Conservation (phyloP, 352 stramenopile genomes). For the Phytopythium kandeliae region DNA sequence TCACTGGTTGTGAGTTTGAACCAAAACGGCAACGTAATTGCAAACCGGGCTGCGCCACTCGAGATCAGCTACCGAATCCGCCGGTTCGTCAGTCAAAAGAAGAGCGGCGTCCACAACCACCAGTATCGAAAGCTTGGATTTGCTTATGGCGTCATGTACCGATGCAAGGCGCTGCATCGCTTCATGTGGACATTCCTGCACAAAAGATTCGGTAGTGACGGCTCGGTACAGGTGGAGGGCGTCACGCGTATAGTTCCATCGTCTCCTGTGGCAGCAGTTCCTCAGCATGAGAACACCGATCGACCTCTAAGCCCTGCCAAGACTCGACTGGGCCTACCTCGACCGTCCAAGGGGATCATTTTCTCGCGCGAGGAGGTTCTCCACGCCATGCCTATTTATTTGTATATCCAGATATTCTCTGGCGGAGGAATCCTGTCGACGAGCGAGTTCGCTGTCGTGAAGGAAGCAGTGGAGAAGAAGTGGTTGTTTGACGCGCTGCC, state of each 20-base stretch:
- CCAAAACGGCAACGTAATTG: neutral
- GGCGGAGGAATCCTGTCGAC: slow-evolving; percentile 53
- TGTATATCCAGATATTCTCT: slow-evolving; percentile 80
- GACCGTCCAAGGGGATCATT: slow-evolving; percentile 32
- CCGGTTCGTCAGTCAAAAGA: slow-evolving; percentile 56
- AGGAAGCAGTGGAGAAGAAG: slow-evolving; percentile 48
- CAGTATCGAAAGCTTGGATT: slow-evolving; percentile 77
- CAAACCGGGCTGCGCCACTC: slow-evolving; percentile 1
- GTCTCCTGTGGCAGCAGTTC: neutral
- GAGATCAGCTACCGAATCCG: slow-evolving; percentile 71
- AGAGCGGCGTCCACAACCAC: slow-evolving; percentile 44
- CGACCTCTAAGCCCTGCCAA: neutral
- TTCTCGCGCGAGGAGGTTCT: slow-evolving; percentile 75
- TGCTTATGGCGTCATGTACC: slow-evolving; percentile 79
- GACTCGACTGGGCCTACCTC: neutral
- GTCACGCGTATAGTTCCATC: neutral
- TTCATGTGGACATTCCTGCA: slow-evolving; percentile 71
- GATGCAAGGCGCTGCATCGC: slow-evolving; percentile 71
- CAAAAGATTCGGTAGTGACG: neutral
- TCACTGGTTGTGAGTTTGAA: neutral
- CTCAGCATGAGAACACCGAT: no score
- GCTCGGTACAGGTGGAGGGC: neutral
- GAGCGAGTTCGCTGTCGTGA: slow-evolving; percentile 41
- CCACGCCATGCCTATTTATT: slow-evolving; percentile 65
- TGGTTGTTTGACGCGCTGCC: slow-evolving; percentile 41